Conservation (phyloP, 108 stramenopile species). For the Nitzschia sp. region DNA sequence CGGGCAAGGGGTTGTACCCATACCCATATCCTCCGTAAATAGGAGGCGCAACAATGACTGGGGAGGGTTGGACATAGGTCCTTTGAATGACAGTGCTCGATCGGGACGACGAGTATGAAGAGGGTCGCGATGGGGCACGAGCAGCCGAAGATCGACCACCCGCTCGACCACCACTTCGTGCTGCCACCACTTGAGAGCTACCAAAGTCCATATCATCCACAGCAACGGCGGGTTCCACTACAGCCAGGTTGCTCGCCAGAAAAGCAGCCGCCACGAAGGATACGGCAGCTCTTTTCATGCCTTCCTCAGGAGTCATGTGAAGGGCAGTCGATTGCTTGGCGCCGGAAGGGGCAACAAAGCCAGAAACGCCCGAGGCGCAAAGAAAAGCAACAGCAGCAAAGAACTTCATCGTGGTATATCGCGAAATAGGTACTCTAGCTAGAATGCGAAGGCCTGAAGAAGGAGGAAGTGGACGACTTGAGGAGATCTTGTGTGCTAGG, state of each 20-base stretch:
- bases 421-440: background rate
- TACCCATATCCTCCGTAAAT: slow-evolving; percentile 7
- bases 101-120: background rate
- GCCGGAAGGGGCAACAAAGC: slow-evolving; percentile 9
- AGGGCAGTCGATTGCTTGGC: slow-evolving; percentile 14
- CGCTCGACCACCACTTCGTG: slow-evolving; percentile 52
- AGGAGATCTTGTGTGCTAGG: too few species aligned
- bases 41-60: slow-evolving; percentile 32
- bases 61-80: slow-evolving; percentile 26
- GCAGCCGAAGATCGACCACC: slow-evolving; percentile 44
- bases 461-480: too few species aligned
- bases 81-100: slow-evolving; percentile 28
- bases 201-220: slow-evolving; percentile 24
- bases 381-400: slow-evolving; percentile 11
- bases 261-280: slow-evolving; percentile 37
- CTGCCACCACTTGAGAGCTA: slow-evolving; percentile 40
- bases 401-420: slow-evolving; percentile 17
- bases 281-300: slow-evolving; percentile 18
- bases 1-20: slow-evolving; percentile 44
- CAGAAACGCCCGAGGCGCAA: slow-evolving; percentile 16
- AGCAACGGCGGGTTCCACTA: slow-evolving; percentile 31
- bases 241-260: slow-evolving; percentile 24
- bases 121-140: slow-evolving; percentile 14
- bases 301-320: slow-evolving; percentile 9
- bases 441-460: background rate